These are phyloP conservation scores for Trametes maxima DNA, from an alignment of 768 basidiomycete species.

Conservation along the genomic window DNA sequence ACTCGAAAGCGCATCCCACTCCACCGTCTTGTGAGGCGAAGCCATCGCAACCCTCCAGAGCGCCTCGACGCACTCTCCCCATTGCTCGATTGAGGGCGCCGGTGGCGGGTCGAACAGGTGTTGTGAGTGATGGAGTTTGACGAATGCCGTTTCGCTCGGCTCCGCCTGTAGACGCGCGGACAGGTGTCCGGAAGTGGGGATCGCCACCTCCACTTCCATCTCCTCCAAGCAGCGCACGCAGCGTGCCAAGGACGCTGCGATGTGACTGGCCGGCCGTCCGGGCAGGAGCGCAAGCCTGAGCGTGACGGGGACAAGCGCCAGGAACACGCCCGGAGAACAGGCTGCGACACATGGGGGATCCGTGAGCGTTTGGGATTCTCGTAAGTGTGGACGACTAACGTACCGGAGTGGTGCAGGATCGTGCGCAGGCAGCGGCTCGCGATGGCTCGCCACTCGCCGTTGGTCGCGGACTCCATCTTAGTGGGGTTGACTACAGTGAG, in stretches of 20 bases:
- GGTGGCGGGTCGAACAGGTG: constrained; percentile 36
- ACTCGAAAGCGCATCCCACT: constrained; percentile 57
- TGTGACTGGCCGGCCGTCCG: background rate
- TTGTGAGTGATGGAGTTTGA: constrained; percentile 21
- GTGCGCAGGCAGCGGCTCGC: constrained; percentile 54
- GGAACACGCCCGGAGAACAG: constrained; percentile 8
- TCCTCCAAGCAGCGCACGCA: constrained; percentile 11
- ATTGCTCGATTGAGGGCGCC: constrained; percentile 38
- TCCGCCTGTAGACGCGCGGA: background rate
- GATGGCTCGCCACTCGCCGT: constrained; percentile 61
- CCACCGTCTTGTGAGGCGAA: constrained; percentile 28
- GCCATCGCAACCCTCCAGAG: constrained; percentile 61
- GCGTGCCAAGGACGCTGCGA: constrained; percentile 1
- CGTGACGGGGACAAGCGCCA: constrained; percentile 4
- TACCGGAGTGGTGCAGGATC: constrained; percentile 40
- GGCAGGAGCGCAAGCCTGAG: constrained; percentile 19
- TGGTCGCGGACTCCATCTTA: constrained; percentile 57
- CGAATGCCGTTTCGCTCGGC: background rate
- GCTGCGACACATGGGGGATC: background rate
- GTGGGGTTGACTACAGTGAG: constrained; percentile 48
- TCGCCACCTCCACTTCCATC: constrained; percentile 17
- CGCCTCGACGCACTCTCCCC: constrained; percentile 55
- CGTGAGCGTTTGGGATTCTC: background rate
- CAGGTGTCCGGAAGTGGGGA: constrained; percentile 1
- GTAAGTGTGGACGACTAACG: constrained; percentile 5